Evolutionary conservation across 352 stramenopile genomes (phyloP), one percentile per base, ranked within the genome.

Genomic region (Peronospora destructor): DNA sequence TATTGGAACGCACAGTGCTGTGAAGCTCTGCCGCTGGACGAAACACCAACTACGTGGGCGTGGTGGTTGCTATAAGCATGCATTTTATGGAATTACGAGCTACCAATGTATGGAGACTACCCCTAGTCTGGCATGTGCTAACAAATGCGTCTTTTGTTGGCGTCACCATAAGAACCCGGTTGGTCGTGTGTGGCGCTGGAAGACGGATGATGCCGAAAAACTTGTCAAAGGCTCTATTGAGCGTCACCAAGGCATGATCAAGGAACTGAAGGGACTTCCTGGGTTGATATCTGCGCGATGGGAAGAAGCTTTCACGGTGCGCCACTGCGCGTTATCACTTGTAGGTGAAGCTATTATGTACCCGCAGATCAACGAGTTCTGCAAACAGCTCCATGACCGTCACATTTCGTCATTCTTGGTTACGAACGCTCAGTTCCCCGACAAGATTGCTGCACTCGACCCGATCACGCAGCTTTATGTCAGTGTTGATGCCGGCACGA

Each of bases 51-150:
- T 99, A 12, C 84, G 95, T 33, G 95, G 96, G 16, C 80, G 95
- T 36, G 95, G 95, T 34, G 95, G 95, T 13, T 99, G 95, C 69
- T 99, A 99, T 80, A 99, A 99, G 68, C 96, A 99, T 63, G 98
- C 93, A 13, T 98, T 98, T 66, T 99, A 98, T 64, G 95, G 95
- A n/a, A 98, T 99, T 56, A 98, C 93, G 28, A 97, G 79, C 44
- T 98, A 98, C 62, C 94, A 98, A 73, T 99, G 95, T 64, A 99
- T 99, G 95, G 96, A 99, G 74, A 96, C 92, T 12, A 98, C 96
- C 14, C 95, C 96, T 7, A 97, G 82, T 60, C 60, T 99, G 6
- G 95, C 96, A 12, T 99, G 96, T 68, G 96, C 95, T 17, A 99
- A 99, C 73, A 98, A 98, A 72, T 99, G 96, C 49, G 84, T 96